These are phyloP conservation scores for Sugiyamaella castrensis DNA, from an alignment of 1,139 yeast species.

Conservation along the genomic window DNA sequence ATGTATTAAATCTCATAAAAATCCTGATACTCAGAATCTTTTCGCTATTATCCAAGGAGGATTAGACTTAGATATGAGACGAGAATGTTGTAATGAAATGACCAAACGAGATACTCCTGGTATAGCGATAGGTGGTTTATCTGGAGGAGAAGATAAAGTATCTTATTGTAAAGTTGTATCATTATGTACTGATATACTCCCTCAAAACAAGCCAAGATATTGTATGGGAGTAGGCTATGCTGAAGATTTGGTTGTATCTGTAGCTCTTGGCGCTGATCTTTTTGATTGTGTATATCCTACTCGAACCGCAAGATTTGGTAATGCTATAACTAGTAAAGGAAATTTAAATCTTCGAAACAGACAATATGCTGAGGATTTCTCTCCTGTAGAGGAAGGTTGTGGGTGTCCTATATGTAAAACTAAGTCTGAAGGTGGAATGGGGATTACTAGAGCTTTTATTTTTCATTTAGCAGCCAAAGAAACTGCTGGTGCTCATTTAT, in stretches of 20 bases:
- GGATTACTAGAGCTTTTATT: conserved; percentile 40
- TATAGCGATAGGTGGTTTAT: conserved; percentile 46
- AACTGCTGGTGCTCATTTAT: conserved; percentile 44
- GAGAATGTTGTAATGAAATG: conserved; percentile 44
- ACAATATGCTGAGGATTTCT: conserved; percentile 36
- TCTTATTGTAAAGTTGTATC: conserved; percentile 41
- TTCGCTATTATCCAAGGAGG: conserved; percentile 49
- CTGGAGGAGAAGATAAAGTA: conserved; percentile 46
- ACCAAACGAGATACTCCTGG: conserved; percentile 45
- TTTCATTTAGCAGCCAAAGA: conserved; percentile 41
- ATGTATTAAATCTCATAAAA: conserved; percentile 44
- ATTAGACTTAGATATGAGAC: conserved; percentile 40
- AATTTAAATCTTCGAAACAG: conserved; percentile 38
- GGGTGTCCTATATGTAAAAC: conserved; percentile 42
- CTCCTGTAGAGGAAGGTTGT: conserved; percentile 43
- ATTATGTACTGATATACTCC: conserved; percentile 42
- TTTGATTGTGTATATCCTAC: conserved; percentile 49
- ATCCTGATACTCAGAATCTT: conserved; percentile 43
- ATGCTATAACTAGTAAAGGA: conserved; percentile 44
- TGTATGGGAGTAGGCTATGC: conserved; percentile 51
- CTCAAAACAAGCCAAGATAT: conserved; percentile 44
- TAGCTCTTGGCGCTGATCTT: conserved; percentile 46
- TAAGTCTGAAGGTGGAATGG: conserved; percentile 37
- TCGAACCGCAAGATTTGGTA: conserved; percentile 47
- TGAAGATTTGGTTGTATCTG: conserved; percentile 45